phyloP scores from a whole-genome alignment of 2,329 filamentous ascomycete genomes.

The Botryosphaeria dothidea region DNA sequence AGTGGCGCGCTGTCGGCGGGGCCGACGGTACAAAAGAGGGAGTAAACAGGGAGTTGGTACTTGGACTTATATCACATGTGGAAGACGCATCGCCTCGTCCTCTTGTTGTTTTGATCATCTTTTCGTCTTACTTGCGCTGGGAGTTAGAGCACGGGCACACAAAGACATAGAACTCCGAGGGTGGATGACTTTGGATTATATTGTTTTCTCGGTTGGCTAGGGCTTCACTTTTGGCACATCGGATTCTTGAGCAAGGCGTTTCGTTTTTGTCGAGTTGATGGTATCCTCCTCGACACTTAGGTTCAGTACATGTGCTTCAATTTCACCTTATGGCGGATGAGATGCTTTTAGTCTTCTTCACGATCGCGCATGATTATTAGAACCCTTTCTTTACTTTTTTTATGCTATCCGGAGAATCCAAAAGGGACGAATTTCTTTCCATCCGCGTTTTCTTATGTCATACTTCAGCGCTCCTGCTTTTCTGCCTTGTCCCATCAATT shows the following conservation, averaged over 20 bases:
- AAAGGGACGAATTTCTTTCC: not conserved
- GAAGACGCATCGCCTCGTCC: not conserved
- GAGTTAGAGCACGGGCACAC: not conserved
- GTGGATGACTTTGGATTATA: not conserved
- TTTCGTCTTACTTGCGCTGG: not conserved
- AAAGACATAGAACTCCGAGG: not conserved
- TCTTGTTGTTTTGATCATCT: not conserved
- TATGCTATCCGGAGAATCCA: not conserved
- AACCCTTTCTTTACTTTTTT: not conserved
- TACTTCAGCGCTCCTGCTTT: too few species aligned
- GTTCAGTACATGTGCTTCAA: too few species aligned
- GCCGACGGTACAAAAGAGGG: constrained; percentile 26
- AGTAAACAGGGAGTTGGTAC: not conserved
- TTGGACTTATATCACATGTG: not conserved
- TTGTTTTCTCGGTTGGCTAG: not conserved
- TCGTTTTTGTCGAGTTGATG: not conserved
- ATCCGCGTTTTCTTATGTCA: too few species aligned
- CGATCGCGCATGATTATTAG: not conserved
- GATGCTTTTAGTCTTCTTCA: not conserved
- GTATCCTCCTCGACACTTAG: too few species aligned
- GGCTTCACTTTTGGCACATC: too few species aligned
- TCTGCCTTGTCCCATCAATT: too few species aligned
- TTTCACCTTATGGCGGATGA: not conserved
- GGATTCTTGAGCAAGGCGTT: not conserved
- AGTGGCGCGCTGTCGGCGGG: constrained; percentile 32